A percentile compares a stretch with the other conserved stretches of the same genome.
These are phyloP conservation scores for Piper longum DNA, from an alignment of 164 flowering plant genomes.

Conservation along the genomic window DNA sequence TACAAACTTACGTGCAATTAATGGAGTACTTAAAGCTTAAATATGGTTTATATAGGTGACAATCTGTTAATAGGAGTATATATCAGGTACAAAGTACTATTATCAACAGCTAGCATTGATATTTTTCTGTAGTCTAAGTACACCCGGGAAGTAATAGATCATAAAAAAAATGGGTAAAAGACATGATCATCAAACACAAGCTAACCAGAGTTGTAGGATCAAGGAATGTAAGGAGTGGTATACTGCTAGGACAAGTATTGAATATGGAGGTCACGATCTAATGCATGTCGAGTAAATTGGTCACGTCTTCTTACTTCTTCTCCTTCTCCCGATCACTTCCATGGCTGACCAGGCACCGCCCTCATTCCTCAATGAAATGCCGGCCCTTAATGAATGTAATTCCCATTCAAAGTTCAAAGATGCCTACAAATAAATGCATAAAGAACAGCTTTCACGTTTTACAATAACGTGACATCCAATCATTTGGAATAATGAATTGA, in stretches of 20 bases:
- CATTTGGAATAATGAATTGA: conserved; percentile 3
- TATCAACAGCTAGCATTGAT: too few relatives aligned
- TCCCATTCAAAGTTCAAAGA: conserved; percentile 3
- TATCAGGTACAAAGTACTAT: too few relatives aligned
- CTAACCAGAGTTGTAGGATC: not conserved
- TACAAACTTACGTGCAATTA: too few relatives aligned
- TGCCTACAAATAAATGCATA: not conserved
- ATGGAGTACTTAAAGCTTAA: too few relatives aligned
- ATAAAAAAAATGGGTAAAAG: too few relatives aligned
- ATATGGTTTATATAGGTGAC: too few relatives aligned
- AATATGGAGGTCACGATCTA: not conserved
- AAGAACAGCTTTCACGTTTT: not conserved
- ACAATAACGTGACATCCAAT: conserved; percentile 1
- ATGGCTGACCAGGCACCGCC: conserved; percentile 3
- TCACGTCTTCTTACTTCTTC: not conserved
- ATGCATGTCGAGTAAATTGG: not conserved
- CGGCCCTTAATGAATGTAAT: not conserved
- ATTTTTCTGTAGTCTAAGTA: too few relatives aligned
- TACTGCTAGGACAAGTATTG: not conserved
- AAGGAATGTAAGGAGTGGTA: not conserved
- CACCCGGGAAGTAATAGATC: too few relatives aligned
- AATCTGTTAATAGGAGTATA: too few relatives aligned
- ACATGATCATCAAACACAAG: too few relatives aligned
- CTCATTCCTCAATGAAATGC: not conserved
- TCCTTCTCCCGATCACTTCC: conserved; percentile 1